Base-by-base conservation (phyloP, 176 grass and related monocot genomes). In the Panicum miliaceum region DNA sequence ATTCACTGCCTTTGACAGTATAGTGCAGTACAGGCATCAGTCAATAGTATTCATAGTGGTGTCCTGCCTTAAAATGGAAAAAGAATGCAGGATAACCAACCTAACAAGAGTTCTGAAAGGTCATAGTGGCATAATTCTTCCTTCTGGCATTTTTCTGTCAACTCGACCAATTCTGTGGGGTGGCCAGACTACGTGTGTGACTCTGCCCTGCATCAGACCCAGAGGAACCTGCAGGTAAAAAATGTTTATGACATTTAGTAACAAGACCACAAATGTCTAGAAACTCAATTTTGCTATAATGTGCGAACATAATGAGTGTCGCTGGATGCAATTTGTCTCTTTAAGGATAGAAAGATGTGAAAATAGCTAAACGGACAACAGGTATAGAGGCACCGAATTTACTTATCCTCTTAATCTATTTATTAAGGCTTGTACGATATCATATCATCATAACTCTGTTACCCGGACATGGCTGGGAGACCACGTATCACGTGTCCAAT, bases 121-220 rank as follows among this genome's bases (percentile, higher is more conserved):
- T 90, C 80, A 81, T 70, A 42, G 12, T 26, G 52, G 51, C 57
- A 83, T 84, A 82, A 88, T 62, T 71, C 87, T 89, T 36, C 85
- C 90, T 75, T 87, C 67, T 3, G 60, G 81, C 67, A 84, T 89
- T 35, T 92, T 90, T 84, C 90, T 86, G 40, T 84, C 37, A 2
- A 92, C 79, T 75, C 40, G 78, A 63, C 95, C 45, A 29, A 97
- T 82, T 84, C 91, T 93, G 26, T 82, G 35, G 3, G 89, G 90
- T 1, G 87, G 95, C 92, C 95, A 98, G 69, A 98, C 37, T 58
- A 85, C 48, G 53, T 91, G 89, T 12, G 90, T 93, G 71, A 91
- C 75, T 87, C 68, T 90, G 32, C 92, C 89, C 36, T 60, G 71
- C 79, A 90, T 78, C 84, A 98, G 51, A 82, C 90, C 92, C 43